Conservation (phyloP, 768 basidiomycete species). For the Tylopilus sp. region DNA sequence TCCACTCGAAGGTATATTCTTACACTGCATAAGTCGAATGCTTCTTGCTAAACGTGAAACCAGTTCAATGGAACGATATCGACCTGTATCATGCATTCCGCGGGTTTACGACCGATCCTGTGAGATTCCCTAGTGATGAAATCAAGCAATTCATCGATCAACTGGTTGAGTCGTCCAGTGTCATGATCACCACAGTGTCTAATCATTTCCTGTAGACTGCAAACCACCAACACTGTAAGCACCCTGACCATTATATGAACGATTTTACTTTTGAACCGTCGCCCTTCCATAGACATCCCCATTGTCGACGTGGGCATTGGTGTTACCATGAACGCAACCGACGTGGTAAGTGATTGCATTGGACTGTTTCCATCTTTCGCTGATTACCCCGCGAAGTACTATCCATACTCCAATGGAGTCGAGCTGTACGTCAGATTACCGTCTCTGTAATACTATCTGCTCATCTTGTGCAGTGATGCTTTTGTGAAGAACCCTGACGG, state of each 20-base stretch:
- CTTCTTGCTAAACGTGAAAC: neutral
- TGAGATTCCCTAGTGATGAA: slow-evolving; percentile 49
- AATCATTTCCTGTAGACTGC: slow-evolving; percentile 14
- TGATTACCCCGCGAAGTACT: slow-evolving; percentile 44
- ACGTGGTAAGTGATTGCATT: slow-evolving; percentile 45
- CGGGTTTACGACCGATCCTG: slow-evolving; percentile 68
- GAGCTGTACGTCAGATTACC: slow-evolving; percentile 42
- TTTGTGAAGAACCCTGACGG: slow-evolving; percentile 78
- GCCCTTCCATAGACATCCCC: slow-evolving; percentile 50
- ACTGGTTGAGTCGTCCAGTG: slow-evolving; percentile 42
- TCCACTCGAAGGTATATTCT: slow-evolving; percentile 63
- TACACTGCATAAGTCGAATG: neutral
- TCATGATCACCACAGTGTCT: neutral
- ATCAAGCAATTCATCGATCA: slow-evolving; percentile 35
- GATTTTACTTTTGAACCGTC: neutral
- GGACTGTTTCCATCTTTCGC: neutral
- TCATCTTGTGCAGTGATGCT: slow-evolving; percentile 43
- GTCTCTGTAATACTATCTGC: neutral
- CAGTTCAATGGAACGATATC: slow-evolving; percentile 79
- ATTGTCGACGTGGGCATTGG: slow-evolving; percentile 66
- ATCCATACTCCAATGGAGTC: slow-evolving; percentile 60
- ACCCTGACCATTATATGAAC: neutral
- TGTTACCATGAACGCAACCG: slow-evolving; percentile 54
- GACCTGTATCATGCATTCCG: slow-evolving; percentile 67
- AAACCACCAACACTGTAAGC: slow-evolving; percentile 31